Conservation (phyloP, 345 rosid species). For the Sonneratia alba region DNA sequence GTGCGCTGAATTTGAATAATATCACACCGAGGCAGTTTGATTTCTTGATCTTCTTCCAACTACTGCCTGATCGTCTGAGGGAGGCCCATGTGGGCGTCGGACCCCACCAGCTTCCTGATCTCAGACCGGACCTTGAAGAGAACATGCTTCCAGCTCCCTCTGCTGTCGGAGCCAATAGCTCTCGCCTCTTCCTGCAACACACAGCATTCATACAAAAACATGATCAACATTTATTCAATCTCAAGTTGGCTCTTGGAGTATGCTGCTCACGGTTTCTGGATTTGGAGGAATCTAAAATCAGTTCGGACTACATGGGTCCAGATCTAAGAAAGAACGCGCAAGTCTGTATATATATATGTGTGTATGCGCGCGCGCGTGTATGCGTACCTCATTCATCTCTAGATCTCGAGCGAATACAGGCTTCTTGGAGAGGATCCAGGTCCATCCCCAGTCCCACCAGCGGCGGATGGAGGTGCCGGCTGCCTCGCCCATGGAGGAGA, state of each 20-base stretch:
- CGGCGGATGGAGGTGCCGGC: slow-evolving; percentile 47
- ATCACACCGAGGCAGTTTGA: too few species aligned
- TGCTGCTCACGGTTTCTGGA: too few species aligned
- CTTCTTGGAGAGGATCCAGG: slow-evolving; percentile 66
- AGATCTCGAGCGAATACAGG: slow-evolving; percentile 62
- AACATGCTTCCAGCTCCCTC: slow-evolving; percentile 75
- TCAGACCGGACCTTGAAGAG: slow-evolving; percentile 52
- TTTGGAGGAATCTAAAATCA: background rate
- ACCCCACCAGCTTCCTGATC: slow-evolving; percentile 37
- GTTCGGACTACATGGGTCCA: background rate
- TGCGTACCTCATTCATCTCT: slow-evolving; percentile 44
- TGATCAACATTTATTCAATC: background rate
- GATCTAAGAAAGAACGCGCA: background rate
- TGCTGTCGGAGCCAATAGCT: slow-evolving; percentile 42
- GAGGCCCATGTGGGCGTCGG: slow-evolving; percentile 35
- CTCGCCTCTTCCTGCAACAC: slow-evolving; percentile 36
- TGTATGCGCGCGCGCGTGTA: background rate
- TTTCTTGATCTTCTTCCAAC: background rate
- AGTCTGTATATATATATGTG: background rate
- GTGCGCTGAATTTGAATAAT: background rate
- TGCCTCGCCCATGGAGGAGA: slow-evolving; percentile 51
- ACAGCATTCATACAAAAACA: background rate
- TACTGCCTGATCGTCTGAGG: slow-evolving; percentile 46
- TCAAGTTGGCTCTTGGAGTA: too few species aligned
- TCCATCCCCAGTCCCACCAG: slow-evolving; percentile 82